Evolutionary conservation across 345 rosid genomes (phyloP), one percentile per base, ranked within the genome.

Genomic region (Chamaenerion angustifolium): DNA sequence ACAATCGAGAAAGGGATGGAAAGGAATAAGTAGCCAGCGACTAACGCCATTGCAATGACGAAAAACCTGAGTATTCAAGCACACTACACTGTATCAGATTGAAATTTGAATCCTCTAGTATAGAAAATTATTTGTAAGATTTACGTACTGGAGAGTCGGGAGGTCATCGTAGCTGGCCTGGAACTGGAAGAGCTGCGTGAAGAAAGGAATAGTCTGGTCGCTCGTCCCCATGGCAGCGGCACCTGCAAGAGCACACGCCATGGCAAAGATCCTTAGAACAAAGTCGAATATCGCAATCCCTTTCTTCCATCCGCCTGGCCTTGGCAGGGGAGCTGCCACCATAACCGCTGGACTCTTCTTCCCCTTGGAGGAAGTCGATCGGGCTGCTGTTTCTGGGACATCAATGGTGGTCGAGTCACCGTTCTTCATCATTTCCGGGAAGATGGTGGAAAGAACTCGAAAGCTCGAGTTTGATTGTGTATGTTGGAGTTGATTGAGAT

Each of bases 211-310:
- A 10, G 47, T 54, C 37, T 54, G 48, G 11, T 54, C 47, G 27
- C 31, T 43, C 13, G 57, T 54, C 14, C 57, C 57, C 57, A 54
- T 54, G 47, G 57, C 45, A 14, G 47, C 21, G 4, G 57, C 57
- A 12, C 31, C 47, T 4, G 46, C 45, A 8, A 54, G 57, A 42
- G 57, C 47, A 18, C 43, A 16, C 12, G 42, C 46, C n/a, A 53
- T 16, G 1, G 56, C 56, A 4, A 40, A 15, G n/a, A 53, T 42
- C n/a, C 56, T 44, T 8, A 53, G 31, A 12, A 53, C 40, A 11
- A 54, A 54, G 31, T 54, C 57, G 16, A 54, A 21, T 14, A 37
- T 27, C 4, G 57, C 46, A 43, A 54, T 13, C 12, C 57, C 57
- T 41, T 43, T 54, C 37, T 31, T 31, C 10, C 37, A 31, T 1